Evolutionary conservation across 2,329 filamentous ascomycete species (phyloP).

Genomic region (Thelonectria rubi): DNA sequence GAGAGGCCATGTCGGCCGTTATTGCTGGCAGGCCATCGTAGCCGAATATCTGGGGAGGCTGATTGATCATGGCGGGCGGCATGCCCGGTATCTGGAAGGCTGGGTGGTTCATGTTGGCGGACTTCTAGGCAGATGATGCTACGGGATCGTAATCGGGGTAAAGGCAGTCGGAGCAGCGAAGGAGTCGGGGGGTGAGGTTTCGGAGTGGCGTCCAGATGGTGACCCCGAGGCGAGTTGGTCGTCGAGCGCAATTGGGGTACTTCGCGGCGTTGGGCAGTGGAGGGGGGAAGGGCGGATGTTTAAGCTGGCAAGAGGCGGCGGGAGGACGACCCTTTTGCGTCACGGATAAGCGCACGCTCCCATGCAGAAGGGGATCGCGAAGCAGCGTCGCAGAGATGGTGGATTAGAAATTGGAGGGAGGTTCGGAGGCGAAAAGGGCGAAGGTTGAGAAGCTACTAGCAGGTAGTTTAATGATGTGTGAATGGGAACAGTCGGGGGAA

Average conservation of each 20-base stretch:
- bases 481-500: neutral
- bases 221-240: neutral
- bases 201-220: neutral
- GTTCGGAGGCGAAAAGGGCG: neutral
- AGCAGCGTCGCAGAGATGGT: neutral
- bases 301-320: neutral
- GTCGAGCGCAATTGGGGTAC: slow-evolving; percentile 5
- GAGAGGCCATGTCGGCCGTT: slow-evolving; percentile 65
- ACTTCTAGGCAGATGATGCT: neutral
- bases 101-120: slow-evolving; percentile 55
- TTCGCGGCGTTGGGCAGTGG: neutral
- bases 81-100: slow-evolving; percentile 68
- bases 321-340: neutral
- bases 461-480: slow-evolving; percentile 1
- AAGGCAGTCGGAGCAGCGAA: neutral
- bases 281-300: slow-evolving; percentile 6
- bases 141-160: slow-evolving; percentile 1
- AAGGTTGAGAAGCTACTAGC: neutral
- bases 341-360: neutral
- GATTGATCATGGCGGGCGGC: slow-evolving; percentile 69
- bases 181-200: neutral
- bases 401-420: neutral
- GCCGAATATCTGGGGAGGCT: slow-evolving; percentile 75
- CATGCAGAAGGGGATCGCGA: neutral
- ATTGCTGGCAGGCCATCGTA: slow-evolving; percentile 70